Base-by-base conservation (phyloP, 495 filamentous ascomycete genomes). In the Penicillium lividum region DNA sequence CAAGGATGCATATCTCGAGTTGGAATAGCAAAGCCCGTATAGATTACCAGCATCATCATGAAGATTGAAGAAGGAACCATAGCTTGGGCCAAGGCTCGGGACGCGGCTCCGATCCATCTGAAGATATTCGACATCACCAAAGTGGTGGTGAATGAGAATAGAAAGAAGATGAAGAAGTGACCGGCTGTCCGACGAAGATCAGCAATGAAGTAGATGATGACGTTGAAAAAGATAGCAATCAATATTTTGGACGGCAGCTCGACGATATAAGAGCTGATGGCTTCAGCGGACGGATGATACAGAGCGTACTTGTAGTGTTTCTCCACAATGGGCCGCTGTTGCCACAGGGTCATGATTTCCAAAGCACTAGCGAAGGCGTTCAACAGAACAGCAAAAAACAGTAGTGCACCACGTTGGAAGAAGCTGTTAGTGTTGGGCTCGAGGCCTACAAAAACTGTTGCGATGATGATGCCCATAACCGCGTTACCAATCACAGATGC, bases 291-390 rank as follows among this genome's bases (percentile, higher is more conserved):
- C 0, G 92, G 90, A 67, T 96, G 93, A 64, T 97, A 96, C 22
- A 97, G 77, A n/a, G 93, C 93, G 68, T 96, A 97, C 58, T 87
- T 86, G 53, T 78, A 75, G 64, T 97, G 93, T 67, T 97, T 97
- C 66, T 97, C 92, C 54, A 97, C 91, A 64, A 97, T 96, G 1
- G 89, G 85, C 13, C 92, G 85, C 82, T 96, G 93, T 18, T 87
- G 82, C 70, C 91, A 96, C 5, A 96, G 80, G 6, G 89, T 92
- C 30, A 96, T 73, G 57, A 88, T 85, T 68, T 96, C 92, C 28
- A 95, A 74, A 53, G 86, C 80, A 64, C 84, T 88, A 42, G 86
- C 77, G 60, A 97, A 96, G 28, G 91, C 91, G 69, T 93, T 95
- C 71, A 95, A 25, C 36, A 97, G 78, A 66, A 93, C 86, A 33